These are phyloP conservation scores for Albugo laibachii DNA, from an alignment of 352 stramenopile species.

Conservation along the genomic window DNA sequence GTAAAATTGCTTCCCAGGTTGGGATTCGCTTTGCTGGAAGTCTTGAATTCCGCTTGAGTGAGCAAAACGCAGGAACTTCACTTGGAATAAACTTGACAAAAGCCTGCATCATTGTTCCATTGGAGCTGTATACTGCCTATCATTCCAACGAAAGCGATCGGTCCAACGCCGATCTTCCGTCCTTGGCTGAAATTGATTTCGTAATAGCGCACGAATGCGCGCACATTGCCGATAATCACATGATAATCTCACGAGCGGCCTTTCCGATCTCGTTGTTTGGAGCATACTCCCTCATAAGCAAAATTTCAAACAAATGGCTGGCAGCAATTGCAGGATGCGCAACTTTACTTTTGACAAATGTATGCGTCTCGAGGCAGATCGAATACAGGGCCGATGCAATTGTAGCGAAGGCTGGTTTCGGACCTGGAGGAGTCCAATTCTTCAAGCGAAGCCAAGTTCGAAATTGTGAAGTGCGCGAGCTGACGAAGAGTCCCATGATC, in stretches of 20 bases:
- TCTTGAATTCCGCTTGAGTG: conserved; percentile 40
- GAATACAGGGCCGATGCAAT: conserved; percentile 66
- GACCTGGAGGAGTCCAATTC: conserved; percentile 39
- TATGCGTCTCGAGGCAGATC: conserved; percentile 29
- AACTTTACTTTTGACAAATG: conserved; percentile 24
- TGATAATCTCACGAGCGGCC: conserved; percentile 33
- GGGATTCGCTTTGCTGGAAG: conserved; percentile 46
- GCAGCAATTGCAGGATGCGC: conserved; percentile 22
- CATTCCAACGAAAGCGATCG: conserved; percentile 25
- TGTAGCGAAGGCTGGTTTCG: conserved; percentile 42
- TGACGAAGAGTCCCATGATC: conserved; percentile 47
- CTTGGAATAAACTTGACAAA: conserved; percentile 40
- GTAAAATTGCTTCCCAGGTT: conserved; percentile 28
- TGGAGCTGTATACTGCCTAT: conserved; percentile 68
- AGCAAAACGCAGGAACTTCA: conserved; percentile 36
- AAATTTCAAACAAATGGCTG: conserved; percentile 54
- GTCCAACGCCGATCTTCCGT: conserved; percentile 26
- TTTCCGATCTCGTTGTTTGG: conserved; percentile 38
- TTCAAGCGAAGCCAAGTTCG: conserved; percentile 54
- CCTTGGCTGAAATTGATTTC: conserved; percentile 62
- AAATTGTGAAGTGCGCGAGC: conserved; percentile 46
- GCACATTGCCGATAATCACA: conserved; percentile 68
- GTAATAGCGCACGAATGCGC: conserved; percentile 63
- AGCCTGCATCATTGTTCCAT: conserved; percentile 46
- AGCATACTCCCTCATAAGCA: conserved; percentile 5